Evolutionary conservation across 306 rosid genomes (phyloP).

Genomic region (Rosa chinensis): DNA sequence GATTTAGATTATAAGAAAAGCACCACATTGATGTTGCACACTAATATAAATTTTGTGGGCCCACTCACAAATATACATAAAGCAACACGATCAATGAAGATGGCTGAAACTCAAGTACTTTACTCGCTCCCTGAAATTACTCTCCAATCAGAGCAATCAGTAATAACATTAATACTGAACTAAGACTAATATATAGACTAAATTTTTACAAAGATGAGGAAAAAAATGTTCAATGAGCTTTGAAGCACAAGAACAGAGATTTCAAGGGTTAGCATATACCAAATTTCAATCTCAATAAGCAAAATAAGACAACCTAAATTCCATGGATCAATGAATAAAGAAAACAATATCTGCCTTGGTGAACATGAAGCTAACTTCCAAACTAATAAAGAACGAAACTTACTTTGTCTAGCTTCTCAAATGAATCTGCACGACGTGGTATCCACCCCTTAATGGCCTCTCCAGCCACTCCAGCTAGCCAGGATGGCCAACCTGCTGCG

Average conservation of each 20-base stretch:
- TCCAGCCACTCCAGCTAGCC: conserved; percentile 97
- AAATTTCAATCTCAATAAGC: not conserved
- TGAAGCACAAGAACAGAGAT: not conserved
- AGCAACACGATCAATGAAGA: not conserved
- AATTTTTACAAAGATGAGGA: not conserved
- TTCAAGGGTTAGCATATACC: not conserved
- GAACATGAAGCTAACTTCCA: conserved; percentile 18
- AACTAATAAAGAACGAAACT: conserved; percentile 31
- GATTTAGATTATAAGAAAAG: not conserved
- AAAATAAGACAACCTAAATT: not conserved
- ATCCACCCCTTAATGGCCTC: conserved; percentile 97
- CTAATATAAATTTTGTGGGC: not conserved
- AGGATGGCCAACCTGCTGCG: conserved; percentile 97
- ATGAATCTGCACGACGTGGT: conserved; percentile 93
- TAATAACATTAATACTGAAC: not conserved
- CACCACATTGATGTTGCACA: not conserved
- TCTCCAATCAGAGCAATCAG: not conserved
- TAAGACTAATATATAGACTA: not conserved
- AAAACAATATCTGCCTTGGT: conserved; percentile 17
- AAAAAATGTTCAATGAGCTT: conserved; percentile 1
- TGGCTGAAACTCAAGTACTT: not conserved
- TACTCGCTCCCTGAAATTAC: not conserved
- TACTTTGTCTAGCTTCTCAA: conserved; percentile 98
- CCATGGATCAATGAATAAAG: conserved; percentile 13
- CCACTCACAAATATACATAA: not conserved